Conservation (phyloP, 2,329 filamentous ascomycete species). For the Calonectria naviculata region DNA sequence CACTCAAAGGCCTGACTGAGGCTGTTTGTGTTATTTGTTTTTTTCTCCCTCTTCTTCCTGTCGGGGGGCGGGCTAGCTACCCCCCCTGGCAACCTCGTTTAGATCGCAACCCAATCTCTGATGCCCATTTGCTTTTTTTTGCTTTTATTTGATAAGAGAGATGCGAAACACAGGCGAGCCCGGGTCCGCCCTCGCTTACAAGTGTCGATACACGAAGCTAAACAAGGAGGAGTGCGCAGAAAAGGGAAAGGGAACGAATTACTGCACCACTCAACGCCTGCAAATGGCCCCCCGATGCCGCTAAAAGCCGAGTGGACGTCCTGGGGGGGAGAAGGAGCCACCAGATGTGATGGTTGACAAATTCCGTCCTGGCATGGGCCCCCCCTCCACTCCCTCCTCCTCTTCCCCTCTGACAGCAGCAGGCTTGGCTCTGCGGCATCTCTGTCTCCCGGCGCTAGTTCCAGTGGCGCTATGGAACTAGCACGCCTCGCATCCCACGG, state of each 20-base stretch:
- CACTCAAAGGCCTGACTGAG: background rate
- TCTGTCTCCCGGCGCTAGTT: slow-evolving; percentile 1
- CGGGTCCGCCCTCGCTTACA: background rate
- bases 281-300: background rate
- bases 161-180: background rate
- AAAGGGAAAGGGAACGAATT: background rate
- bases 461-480: background rate
- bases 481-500: slow-evolving; percentile 4
- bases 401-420: background rate
- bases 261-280: slow-evolving; percentile 1
- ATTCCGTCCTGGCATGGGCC: background rate
- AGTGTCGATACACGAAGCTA: background rate
- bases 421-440: background rate
- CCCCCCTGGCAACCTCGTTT: background rate
- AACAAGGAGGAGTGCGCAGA: background rate
- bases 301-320: background rate
- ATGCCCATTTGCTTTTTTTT: background rate
- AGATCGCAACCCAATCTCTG: slow-evolving; percentile 4
- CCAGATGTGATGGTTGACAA: slow-evolving; percentile 4
- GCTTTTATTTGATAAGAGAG: background rate
- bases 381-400: background rate
- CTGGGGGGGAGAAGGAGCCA: background rate
- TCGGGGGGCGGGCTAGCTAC: background rate
- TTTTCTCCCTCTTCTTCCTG: background rate
- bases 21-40: background rate